Evolutionary conservation across 768 basidiomycete genomes (phyloP), one percentile per base, ranked within the genome.

Genomic region (Bullera alba): DNA sequence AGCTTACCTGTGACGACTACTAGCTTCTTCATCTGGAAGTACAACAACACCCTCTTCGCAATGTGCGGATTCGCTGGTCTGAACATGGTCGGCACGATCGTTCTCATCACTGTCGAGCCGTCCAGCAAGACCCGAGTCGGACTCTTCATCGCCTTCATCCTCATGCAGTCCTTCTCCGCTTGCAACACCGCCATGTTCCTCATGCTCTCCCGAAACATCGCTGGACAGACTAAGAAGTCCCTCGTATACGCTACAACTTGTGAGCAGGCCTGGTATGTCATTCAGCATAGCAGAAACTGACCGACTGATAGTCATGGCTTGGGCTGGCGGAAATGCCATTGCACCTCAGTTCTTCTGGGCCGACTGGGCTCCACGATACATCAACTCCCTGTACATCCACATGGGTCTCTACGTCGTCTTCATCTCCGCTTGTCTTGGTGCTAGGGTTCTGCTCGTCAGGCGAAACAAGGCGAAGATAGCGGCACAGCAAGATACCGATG

Each of bases 291-390:
- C 75, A 77, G 29, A 16, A 42, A 26, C 14, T 12, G 14, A 3
- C 5, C 4, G 23, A 2, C 15, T 3, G 38, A 25, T 22, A 50
- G 48, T 78, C 57, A 71, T 79, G 34, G 76, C 76, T 5, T 80
- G 78, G 77, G 77, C 78, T n/a, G 75, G 76, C 5, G 79, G 79
- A 15, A 80, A 79, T 61, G 77, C 78, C 5, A 66, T 79, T 48
- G 76, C 75, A 4, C 77, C 77, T 2, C 77, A 78, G 72, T 75
- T 79, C 5, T 79, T 79, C 64, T 76, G 75, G 21, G 70, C 71
- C 23, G 67, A 74, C 35, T 79, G 79, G 60, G 67, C 69, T 1
- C 77, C 78, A 14, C 75, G 77, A 28, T 80, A 80, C 63, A 65
- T 76, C 56, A 74, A 73, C 39, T 77, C 77, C 4, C 79, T 78